phyloP scores from a whole-genome alignment of 176 grass and related monocot genomes.

The Secale cereale region DNA sequence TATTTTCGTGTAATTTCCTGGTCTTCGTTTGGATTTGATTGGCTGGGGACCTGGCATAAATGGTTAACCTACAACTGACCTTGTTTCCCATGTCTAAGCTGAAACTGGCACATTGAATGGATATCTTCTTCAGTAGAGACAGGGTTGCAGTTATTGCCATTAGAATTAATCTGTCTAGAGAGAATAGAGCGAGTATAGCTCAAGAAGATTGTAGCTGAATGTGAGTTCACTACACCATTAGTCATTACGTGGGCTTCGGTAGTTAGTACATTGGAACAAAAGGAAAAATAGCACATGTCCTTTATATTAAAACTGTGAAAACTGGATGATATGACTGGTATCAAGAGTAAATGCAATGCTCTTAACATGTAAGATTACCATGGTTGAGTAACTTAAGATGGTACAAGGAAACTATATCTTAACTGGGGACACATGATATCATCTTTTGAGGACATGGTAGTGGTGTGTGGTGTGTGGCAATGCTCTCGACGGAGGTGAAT shows the following conservation, averaged over 20 bases:
- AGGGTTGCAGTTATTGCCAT: background rate
- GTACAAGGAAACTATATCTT: background rate
- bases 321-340: background rate
- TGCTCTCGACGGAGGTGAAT: background rate
- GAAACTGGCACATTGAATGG: background rate
- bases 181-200: background rate
- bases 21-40: conserved; percentile 7
- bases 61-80: background rate
- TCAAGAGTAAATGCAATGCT: background rate
- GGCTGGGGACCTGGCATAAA: background rate
- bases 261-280: background rate
- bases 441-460: background rate
- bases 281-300: background rate
- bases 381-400: background rate
- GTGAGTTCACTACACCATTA: background rate
- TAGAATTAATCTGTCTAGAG: background rate
- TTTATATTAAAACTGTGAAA: background rate
- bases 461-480: background rate
- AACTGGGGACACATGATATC: background rate
- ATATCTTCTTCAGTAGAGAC: background rate
- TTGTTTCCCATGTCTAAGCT: background rate
- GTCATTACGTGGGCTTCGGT: background rate
- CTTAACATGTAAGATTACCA: background rate
- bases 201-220: conserved; percentile 9
- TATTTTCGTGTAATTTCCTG: conserved; percentile 10